Base-by-base conservation (phyloP, 352 stramenopile genomes). In the Globisporangium yorkense region DNA sequence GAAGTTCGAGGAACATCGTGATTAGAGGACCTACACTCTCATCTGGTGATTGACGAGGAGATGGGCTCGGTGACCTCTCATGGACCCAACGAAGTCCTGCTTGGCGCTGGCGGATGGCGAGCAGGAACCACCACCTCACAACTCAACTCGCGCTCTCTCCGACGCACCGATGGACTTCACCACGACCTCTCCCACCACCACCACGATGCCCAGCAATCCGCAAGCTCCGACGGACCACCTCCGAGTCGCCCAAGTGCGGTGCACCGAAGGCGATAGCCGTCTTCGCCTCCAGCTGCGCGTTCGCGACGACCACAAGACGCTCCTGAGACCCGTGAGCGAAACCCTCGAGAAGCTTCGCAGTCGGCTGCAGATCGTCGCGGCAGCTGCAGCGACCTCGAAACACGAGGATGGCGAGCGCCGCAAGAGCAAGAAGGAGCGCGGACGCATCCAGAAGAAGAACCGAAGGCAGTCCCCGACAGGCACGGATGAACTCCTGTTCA, bases 291-390 rank as follows among this genome's bases (percentile, higher is more conserved):
- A 75, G 45, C 39, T 90, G 45, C 57, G 59, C 40, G 67, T 90
- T 31, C 64, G 60, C 13, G 51, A 74, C 43, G 77, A 88, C 52
- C 68, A 50, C 56, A 84, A 82, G 64, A 80, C 63, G 2, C 86
- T 88, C 56, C 76, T 66, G 27, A 74, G 80, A 4, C 52, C 61
- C 1, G 58, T 61, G 5, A 35, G 39, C 13, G 80, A 90, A 54
- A 75, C 66, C 40, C 57, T 86, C 31, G 72, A 80, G 41, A 85
- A 83, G 50, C 56, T 90, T 20, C 74, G 76, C 52, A 63, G 75
- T 35, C 80, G 80, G n/a, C 51, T 90, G 52, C 72, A 87, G 67
- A 58, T 90, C 13, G 49, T 86, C 40, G 80, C 75, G 27, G 57
- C 66, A 10, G 51, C 67, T 9, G 60, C 58, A 5, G 24, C 57